Conservation (phyloP, 2,329 filamentous ascomycete genomes). For the Aspergillus luchuensis region DNA sequence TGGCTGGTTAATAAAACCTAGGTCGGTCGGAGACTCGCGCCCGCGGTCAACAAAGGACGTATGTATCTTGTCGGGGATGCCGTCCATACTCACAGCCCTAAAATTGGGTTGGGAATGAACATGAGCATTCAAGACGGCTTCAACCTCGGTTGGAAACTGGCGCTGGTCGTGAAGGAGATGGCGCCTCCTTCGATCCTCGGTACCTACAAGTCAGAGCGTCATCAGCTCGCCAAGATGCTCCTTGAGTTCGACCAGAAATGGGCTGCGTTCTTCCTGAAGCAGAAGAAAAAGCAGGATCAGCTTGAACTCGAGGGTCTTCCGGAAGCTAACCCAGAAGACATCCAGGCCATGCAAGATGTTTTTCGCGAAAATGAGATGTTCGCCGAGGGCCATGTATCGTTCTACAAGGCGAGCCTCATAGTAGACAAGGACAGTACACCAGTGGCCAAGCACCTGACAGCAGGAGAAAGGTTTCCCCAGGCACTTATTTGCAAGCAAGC, state of each 20-base stretch:
- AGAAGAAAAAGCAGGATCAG: neutral
- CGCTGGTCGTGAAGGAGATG: constrained; percentile 47
- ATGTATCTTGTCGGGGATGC: constrained; percentile 16
- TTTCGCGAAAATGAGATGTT: constrained; percentile 3
- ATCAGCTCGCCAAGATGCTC: constrained; percentile 63
- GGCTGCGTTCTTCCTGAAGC: constrained; percentile 6
- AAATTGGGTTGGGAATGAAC: constrained; percentile 16
- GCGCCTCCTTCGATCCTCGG: constrained; percentile 45
- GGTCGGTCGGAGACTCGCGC: constrained; percentile 15
- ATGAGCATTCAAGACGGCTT: constrained; percentile 53
- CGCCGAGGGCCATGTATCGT: constrained; percentile 9
- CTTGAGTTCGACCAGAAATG: constrained; percentile 60
- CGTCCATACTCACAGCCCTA: constrained; percentile 16
- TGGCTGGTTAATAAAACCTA: neutral
- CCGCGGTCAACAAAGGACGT: constrained; percentile 12
- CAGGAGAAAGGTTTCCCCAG: constrained; percentile 26
- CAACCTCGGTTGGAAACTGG: constrained; percentile 60
- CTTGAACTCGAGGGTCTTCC: neutral
- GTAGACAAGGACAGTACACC: constrained; percentile 6
- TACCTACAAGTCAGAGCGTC: constrained; percentile 56
- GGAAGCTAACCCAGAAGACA: neutral
- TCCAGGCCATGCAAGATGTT: constrained; percentile 9
- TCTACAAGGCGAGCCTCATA: constrained; percentile 8
- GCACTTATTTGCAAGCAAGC: constrained; percentile 23
- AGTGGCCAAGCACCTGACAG: constrained; percentile 4